Evolutionary conservation across 345 rosid species (phyloP), one percentile per base, ranked within the genome.

Genomic region (Firmiana major): DNA sequence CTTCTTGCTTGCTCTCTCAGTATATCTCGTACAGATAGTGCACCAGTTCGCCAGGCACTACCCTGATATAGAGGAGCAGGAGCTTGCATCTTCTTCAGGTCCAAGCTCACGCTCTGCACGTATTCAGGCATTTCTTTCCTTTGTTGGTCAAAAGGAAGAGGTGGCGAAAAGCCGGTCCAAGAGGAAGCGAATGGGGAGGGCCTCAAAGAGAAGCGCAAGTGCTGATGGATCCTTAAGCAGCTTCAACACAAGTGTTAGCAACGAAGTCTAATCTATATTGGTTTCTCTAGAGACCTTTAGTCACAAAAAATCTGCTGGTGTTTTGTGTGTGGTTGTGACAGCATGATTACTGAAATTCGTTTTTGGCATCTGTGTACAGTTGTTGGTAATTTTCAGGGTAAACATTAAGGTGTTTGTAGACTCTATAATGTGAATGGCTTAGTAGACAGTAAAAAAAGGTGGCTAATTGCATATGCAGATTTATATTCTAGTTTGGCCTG

Each of bases 81-180:
- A 87, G 48, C 43, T 71, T 11, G 83, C 77, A 36, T 73, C 84
- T 58, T 53, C 58, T 17, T 73, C 88, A 19, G 79, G 84, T 54
- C 40, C 49, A 4, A 77, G 79, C 77, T 87, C 87, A 13, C 81
- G 86, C 17, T 81, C 94, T 22, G 65, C 77, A n/a, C 91, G 84
- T 53, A 63, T 92, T 73, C 84, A 90, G 69, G 87, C 92, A 26
- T 94, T 92, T 78, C 85, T 94, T 43, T 79, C 96, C 9, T 91
- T 88, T 70, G 89, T 78, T 38, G 85, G 84, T 68, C 93, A 86
- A 67, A 91, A 90, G 78, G 91, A 86, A 87, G 90, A 86, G 59
- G 85, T 79, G 36, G 79, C 46, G 8, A 83, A 34, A 57, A 78
- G 76, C 75, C 86, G 85, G 60, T 84, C 89, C 42, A 91, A 89